Base-by-base conservation (phyloP, 768 basidiomycete species). In the Russula virescens region DNA sequence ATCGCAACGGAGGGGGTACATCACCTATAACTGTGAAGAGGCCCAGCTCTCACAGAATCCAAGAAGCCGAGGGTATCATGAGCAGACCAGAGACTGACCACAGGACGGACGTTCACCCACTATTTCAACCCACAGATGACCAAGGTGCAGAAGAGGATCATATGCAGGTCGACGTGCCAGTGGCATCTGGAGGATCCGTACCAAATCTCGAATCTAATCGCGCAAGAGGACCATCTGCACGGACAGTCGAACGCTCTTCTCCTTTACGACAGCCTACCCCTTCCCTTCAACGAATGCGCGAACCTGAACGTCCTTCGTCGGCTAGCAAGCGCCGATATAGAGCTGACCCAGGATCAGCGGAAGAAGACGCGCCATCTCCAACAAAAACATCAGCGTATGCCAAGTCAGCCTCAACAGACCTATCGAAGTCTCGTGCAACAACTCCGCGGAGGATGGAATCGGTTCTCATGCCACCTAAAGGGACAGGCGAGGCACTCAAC, bases 1-100 rank as follows among this genome's bases (percentile, higher is more conserved):
- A 54, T 35, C 40, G 35, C 26, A 26, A 35, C n/a, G 55, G 23
- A 48, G 56, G n/a, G 50, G 38, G 26, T 34, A 7, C 19, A 11
- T 63, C 65, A 50, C 50, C 43, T 3, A 47, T 66, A 23, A 69
- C 71, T 31, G 69, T 58, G 40, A 67, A 60, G 26, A 72, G 68
- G 31, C 28, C 69, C 65, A 45, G 59, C 58, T 31, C 52, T 40
- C 46, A 21, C n/a, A 71, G 62, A 47, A 63, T 47, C 26, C 56
- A 53, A 54, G 73, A 75, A 54, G 73, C n/a, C n/a, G n/a, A 74
- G 45, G 67, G 69, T n/a, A 66, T 53, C 5, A 62, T 72, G 5
- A 60, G 61, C 13, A 19, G 65, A 19, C 55, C 62, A 23, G 64
- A 64, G 10, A 64, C 62, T 16, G 72, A 66, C 16, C 66, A 58